A percentile compares a stretch with the other conserved stretches of the same genome.
Conservation (phyloP, 225 moss, liverwort and hornwort species). For the Physcomitrium patens region DNA sequence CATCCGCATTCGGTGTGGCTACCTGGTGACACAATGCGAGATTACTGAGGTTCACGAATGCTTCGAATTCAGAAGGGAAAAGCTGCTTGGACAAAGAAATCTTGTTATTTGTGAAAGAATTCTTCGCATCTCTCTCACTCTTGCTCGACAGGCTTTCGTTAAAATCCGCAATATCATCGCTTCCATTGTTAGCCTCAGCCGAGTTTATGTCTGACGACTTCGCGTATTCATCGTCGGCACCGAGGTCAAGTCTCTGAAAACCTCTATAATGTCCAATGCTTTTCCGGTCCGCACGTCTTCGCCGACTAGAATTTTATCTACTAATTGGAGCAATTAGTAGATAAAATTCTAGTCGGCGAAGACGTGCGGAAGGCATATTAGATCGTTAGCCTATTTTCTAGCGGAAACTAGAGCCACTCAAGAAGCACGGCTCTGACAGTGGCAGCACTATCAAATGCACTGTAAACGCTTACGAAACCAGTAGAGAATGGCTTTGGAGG, state of each 20-base stretch:
- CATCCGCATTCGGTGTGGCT: constrained; percentile 16
- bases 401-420: neutral
- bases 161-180: neutral
- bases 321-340: no score
- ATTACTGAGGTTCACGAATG: constrained; percentile 1
- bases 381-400: neutral
- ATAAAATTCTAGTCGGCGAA: neutral
- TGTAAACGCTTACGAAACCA: constrained; percentile 9
- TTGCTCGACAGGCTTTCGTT: neutral
- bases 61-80: neutral
- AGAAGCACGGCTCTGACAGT: constrained; percentile 1
- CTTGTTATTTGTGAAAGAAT: neutral
- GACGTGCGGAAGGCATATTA: constrained; percentile 8
- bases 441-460: neutral
- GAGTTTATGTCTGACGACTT: constrained; percentile 20
- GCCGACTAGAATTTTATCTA: no score
- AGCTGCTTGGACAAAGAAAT: neutral
- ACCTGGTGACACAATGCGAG: constrained; percentile 6
- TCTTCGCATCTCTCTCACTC: neutral
- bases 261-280: constrained; percentile 10
- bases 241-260: constrained; percentile 26
- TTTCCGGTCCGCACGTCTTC: no score
- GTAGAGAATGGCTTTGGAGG: neutral
- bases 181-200: neutral
- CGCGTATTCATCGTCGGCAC: constrained; percentile 6